These are phyloP conservation scores for Eucalyptus pauciflora DNA, from an alignment of 345 rosid species.

Conservation along the genomic window DNA sequence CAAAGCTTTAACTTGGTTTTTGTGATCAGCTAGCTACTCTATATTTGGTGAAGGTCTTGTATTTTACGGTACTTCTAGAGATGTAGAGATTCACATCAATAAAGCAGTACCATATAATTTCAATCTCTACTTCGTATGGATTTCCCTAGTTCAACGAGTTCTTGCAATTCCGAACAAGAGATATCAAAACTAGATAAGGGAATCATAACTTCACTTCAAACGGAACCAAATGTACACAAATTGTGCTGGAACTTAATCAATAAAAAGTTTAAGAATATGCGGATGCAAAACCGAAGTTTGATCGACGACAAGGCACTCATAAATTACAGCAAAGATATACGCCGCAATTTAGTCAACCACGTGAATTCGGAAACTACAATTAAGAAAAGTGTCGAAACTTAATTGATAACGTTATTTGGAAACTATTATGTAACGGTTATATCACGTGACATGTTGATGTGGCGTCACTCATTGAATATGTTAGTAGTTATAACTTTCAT, in stretches of 20 bases:
- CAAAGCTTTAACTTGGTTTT: background rate
- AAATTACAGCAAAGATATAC: no score
- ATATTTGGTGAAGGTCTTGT: background rate
- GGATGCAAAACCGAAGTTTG: background rate
- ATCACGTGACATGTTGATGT: background rate
- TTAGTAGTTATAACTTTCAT: background rate
- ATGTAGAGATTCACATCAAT: background rate
- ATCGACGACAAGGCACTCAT: no score
- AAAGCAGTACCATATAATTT: background rate
- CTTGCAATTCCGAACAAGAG: background rate
- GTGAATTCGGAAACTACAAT: no score
- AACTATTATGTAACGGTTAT: background rate
- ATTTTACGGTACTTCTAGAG: background rate
- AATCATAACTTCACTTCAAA: background rate
- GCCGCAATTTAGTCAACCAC: background rate
- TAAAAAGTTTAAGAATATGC: no score
- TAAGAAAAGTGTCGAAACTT: no score
- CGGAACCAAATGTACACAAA: background rate
- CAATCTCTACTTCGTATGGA: background rate
- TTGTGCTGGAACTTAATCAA: background rate
- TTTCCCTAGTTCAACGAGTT: background rate
- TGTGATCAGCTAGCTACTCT: background rate
- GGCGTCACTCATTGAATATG: rapidly evolving
- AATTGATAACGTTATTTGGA: no score
- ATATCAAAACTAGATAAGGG: background rate